Evolutionary conservation across 2,329 filamentous ascomycete species (phyloP).

Genomic region (Nigrospora oryzae): DNA sequence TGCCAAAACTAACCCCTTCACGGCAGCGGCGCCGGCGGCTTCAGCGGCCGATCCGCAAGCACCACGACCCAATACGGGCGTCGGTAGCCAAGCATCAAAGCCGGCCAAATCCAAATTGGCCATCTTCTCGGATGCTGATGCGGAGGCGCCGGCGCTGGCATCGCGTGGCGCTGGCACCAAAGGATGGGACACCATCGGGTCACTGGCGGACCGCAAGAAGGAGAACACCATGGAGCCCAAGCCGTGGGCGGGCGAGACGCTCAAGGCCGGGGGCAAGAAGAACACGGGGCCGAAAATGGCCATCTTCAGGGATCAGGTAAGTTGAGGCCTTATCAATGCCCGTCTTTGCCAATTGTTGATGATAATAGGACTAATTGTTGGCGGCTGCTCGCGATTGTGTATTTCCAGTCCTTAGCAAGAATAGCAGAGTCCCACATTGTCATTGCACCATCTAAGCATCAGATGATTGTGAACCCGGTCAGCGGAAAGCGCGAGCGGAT

Average conservation of each 20-base stretch:
- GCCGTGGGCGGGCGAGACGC: constrained; percentile 85
- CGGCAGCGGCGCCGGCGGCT: constrained; percentile 37
- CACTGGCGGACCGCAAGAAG: constrained; percentile 81
- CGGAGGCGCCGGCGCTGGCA: constrained; percentile 42
- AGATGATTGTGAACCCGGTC: constrained; percentile 73
- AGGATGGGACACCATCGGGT: constrained; percentile 90
- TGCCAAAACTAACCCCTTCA: constrained; percentile 79
- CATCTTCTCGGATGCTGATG: constrained; percentile 77
- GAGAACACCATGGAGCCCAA: constrained; percentile 82
- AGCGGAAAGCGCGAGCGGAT: constrained; percentile 80
- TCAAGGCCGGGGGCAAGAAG: constrained; percentile 81
- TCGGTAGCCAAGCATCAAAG: constrained; percentile 47
- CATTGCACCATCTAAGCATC: constrained; percentile 62
- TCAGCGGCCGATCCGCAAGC: constrained; percentile 55
- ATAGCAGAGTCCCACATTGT: constrained; percentile 55
- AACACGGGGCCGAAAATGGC: constrained; percentile 70
- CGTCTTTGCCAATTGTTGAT: constrained; percentile 60
- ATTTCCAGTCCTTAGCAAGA: constrained; percentile 50
- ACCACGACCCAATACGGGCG: constrained; percentile 37
- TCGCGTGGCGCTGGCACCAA: constrained; percentile 46
- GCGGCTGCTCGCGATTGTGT: constrained; percentile 27
- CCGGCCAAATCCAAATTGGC: constrained; percentile 73
- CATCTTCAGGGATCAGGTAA: constrained; percentile 94
- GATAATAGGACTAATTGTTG: constrained; percentile 88
- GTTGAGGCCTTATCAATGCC: constrained; percentile 39